These are phyloP conservation scores for Discostella stelligeroides DNA, from an alignment of 108 stramenopile species.

Conservation along the genomic window DNA sequence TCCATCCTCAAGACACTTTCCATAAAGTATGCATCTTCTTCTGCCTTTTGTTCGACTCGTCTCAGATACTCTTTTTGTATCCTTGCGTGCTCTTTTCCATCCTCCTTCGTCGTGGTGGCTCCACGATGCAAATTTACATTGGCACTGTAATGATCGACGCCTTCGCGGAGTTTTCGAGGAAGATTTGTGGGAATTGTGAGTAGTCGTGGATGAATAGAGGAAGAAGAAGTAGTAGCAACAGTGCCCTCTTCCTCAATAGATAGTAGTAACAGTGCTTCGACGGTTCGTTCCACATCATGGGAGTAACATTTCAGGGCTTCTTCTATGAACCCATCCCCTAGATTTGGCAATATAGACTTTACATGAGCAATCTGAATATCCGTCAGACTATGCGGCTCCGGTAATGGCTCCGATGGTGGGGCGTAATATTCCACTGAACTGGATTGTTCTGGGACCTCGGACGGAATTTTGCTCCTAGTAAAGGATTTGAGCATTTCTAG, in stretches of 20 bases:
- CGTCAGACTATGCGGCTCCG: constrained; percentile 23
- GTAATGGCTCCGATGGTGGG: background rate
- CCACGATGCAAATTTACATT: constrained; percentile 51
- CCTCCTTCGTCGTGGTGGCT: constrained; percentile 33
- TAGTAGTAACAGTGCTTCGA: constrained; percentile 57
- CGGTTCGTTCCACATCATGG: constrained; percentile 66
- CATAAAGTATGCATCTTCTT: constrained; percentile 60
- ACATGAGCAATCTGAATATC: constrained; percentile 49
- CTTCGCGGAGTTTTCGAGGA: constrained; percentile 43
- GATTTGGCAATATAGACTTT: constrained; percentile 58
- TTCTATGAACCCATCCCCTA: constrained; percentile 87
- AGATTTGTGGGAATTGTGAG: constrained; percentile 37
- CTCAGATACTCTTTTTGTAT: constrained; percentile 60
- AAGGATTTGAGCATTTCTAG: constrained; percentile 37
- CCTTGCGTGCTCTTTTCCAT: constrained; percentile 58
- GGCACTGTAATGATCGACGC: constrained; percentile 29
- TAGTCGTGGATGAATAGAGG: constrained; percentile 33
- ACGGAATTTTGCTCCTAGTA: constrained; percentile 8
- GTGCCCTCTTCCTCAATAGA: constrained; percentile 19
- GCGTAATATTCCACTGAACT: background rate
- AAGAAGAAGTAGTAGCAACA: background rate
- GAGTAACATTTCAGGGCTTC: constrained; percentile 68
- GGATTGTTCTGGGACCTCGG: too few relatives aligned
- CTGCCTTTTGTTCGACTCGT: constrained; percentile 49
- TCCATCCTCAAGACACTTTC: constrained; percentile 41